phyloP scores from a whole-genome alignment of 768 basidiomycete species.

The Termitomyces sp. region DNA sequence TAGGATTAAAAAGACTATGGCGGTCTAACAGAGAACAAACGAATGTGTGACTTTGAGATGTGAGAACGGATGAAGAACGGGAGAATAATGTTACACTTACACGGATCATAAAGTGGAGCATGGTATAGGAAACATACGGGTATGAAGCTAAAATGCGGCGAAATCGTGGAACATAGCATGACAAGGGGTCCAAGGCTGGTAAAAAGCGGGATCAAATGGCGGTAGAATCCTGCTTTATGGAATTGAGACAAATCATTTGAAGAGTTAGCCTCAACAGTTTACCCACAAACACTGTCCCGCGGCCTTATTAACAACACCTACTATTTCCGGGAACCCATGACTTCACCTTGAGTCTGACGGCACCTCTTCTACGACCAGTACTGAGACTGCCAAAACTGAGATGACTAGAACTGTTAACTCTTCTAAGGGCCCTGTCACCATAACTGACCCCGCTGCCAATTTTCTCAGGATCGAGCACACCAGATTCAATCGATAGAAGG shows the following conservation, averaged over 20 bases:
- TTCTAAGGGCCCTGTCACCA: slow-evolving; percentile 87
- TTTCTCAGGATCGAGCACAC: slow-evolving; percentile 88
- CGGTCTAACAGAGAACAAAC: slow-evolving; percentile 14
- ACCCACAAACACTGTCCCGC: neutral
- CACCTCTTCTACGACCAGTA: slow-evolving; percentile 56
- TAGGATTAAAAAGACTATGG: slow-evolving; percentile 26
- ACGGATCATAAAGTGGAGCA: slow-evolving; percentile 23
- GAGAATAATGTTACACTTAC: slow-evolving; percentile 5
- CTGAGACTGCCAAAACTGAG: slow-evolving; percentile 84
- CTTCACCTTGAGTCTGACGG: slow-evolving; percentile 59
- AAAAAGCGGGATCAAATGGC: neutral
- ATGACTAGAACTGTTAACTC: slow-evolving; percentile 89
- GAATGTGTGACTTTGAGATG: slow-evolving; percentile 10
- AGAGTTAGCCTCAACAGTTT: neutral
- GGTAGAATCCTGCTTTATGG: slow-evolving; percentile 2
- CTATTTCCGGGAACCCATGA: slow-evolving; percentile 57
- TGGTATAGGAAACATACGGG: slow-evolving; percentile 37
- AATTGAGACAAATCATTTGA: neutral
- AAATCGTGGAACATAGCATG: slow-evolving; percentile 6
- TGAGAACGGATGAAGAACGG: slow-evolving; percentile 5
- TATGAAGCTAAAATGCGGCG: slow-evolving; percentile 24
- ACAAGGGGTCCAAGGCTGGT: slow-evolving; percentile 4
- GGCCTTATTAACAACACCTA: slow-evolving; percentile 57
- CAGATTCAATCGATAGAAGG: slow-evolving; percentile 87
- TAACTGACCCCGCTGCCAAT: slow-evolving; percentile 95